A percentile compares a stretch with the other conserved stretches of the same genome.
phyloP scores from a whole-genome alignment of 805 yeast genomes.

The Torulaspora quercuum region DNA sequence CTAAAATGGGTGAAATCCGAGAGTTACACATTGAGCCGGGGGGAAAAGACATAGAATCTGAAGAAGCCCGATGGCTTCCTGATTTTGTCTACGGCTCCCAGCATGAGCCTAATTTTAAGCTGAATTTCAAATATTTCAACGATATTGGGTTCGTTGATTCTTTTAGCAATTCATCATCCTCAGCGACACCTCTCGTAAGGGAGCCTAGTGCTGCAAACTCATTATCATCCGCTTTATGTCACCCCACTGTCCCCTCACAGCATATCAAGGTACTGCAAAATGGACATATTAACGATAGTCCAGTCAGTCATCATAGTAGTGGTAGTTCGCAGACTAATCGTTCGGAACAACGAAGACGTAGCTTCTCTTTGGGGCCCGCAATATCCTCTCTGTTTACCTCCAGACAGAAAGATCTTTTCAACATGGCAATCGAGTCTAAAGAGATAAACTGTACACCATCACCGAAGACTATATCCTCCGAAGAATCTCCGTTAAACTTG shows the following conservation, averaged over 20 bases:
- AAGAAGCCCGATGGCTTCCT: constrained; percentile 51
- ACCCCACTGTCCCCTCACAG: constrained; percentile 6
- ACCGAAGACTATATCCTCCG: constrained; percentile 11
- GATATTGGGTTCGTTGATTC: constrained; percentile 52
- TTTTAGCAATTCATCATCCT: constrained; percentile 11
- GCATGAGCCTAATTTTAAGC: constrained; percentile 51
- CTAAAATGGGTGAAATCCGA: neutral
- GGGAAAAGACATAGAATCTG: constrained; percentile 1
- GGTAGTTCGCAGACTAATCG: constrained; percentile 7
- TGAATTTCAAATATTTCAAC: constrained; percentile 47
- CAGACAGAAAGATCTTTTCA: constrained; percentile 63
- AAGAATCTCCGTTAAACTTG: constrained; percentile 9
- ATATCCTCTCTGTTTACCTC: constrained; percentile 55
- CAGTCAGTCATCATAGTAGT: constrained; percentile 16
- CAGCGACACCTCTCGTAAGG: constrained; percentile 8
- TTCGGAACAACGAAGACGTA: constrained; percentile 7
- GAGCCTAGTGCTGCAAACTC: constrained; percentile 5
- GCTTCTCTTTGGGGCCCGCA: constrained; percentile 17
- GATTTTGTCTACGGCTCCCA: constrained; percentile 64
- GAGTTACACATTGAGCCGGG: neutral
- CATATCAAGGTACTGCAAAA: neutral
- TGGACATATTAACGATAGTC: constrained; percentile 7
- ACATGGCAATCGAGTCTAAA: constrained; percentile 35
- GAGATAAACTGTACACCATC: constrained; percentile 11
- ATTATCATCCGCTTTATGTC: constrained; percentile 4